phyloP scores from a whole-genome alignment of 1,139 yeast species.

The Yamadazyma buinensis region DNA sequence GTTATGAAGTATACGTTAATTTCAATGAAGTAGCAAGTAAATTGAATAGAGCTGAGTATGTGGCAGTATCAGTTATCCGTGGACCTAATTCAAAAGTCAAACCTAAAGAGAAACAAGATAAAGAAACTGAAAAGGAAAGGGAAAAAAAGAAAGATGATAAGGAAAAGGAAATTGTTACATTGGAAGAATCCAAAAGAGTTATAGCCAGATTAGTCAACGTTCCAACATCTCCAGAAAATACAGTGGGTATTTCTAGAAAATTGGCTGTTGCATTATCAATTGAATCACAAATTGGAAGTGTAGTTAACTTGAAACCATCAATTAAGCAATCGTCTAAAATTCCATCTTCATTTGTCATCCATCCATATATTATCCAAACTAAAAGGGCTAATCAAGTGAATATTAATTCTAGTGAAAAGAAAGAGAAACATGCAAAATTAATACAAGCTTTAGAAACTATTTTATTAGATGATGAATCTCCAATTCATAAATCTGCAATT shows the following conservation, averaged over 20 bases:
- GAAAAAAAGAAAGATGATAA: slow-evolving; percentile 4
- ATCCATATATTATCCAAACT: slow-evolving; percentile 52
- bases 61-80: slow-evolving; percentile 55
- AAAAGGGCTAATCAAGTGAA: slow-evolving; percentile 27
- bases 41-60: slow-evolving; percentile 34
- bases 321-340: slow-evolving; percentile 32
- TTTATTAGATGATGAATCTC: slow-evolving; percentile 14
- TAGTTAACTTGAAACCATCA: slow-evolving; percentile 53
- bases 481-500: slow-evolving; percentile 27
- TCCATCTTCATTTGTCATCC: slow-evolving; percentile 45
- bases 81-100: slow-evolving; percentile 42
- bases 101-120: slow-evolving; percentile 2
- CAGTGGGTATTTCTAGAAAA: slow-evolving; percentile 54
- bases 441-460: slow-evolving; percentile 9
- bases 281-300: slow-evolving; percentile 49
- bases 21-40: slow-evolving; percentile 27
- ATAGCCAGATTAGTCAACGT: slow-evolving; percentile 51
- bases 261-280: slow-evolving; percentile 59
- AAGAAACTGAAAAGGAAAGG: background rate
- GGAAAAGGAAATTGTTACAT: slow-evolving; percentile 10
- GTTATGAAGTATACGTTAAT: slow-evolving; percentile 45
- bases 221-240: slow-evolving; percentile 34
- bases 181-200: slow-evolving; percentile 42
- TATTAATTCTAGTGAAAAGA: slow-evolving; percentile 25
- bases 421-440: slow-evolving; percentile 23